Base-by-base conservation (phyloP, 176 grass and related monocot species). In the Oryza rufipogon region DNA sequence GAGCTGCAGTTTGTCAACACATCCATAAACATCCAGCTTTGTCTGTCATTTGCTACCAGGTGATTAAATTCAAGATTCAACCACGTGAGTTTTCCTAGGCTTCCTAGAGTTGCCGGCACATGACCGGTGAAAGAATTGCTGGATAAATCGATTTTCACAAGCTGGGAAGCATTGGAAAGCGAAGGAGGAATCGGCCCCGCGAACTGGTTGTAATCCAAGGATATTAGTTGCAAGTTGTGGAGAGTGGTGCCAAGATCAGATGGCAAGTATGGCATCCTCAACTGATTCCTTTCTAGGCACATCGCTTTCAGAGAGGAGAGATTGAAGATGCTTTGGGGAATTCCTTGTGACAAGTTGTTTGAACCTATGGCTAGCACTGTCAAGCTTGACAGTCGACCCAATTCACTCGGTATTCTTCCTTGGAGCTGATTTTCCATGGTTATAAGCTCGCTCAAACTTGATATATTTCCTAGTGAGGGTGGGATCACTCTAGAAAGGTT, bases 21-120 rank as follows among this genome's bases (percentile, higher is more conserved):
- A 42, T 81, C 67, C 67, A 81, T 71, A 23, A 71, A 71, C 77
- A 81, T 71, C 79, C 79, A 81, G 49, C 67, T 81, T 63, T 34
- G 41, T 68, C 14, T 68, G 64, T 68, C 77, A 51, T 80, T 49
- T 80, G 77, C 77, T 80, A 49, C 28, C 6, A 80, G 47, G n/a
- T 79, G 15, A 80, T 80, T 80, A 25, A 6, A 19, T 49, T 68
- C 64, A 80, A 80, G 77, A 20, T 34, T 68, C 64, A 80, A 64
- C 63, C 77, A 68, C 4, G 42, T 68, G 42, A 68, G 44, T 20
- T 80, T 2, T 68, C 42, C 25, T n/a, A 80, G 64, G 51, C 41
- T 17, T 80, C 64, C 78, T 33, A 80, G 78, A 51, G 44, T 80
- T 68, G 26, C 36, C 1, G 78, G 78, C 42, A 80, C 64, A 51